phyloP scores from a whole-genome alignment of 306 rosid genomes.

The Quillaja saponaria region DNA sequence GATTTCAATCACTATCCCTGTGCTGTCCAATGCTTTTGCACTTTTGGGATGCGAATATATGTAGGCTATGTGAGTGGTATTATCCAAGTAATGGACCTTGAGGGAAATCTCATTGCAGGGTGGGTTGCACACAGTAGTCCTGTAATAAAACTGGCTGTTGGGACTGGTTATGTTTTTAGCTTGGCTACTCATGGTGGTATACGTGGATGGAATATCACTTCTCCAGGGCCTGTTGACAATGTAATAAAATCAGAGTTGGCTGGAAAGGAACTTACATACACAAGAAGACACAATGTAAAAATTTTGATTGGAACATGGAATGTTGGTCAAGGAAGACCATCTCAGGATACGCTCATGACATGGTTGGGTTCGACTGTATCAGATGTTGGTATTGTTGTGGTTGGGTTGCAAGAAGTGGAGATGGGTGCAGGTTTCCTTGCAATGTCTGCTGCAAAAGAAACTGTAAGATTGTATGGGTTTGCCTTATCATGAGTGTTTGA shows the following conservation, averaged over 20 bases:
- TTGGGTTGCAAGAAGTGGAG: constrained; percentile 98
- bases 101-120: constrained; percentile 77
- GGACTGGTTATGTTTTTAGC: constrained; percentile 67
- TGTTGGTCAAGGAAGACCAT: constrained; percentile 97
- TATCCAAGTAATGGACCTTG: constrained; percentile 80
- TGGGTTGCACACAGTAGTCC: constrained; percentile 97
- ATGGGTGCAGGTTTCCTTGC: constrained; percentile 99
- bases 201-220: constrained; percentile 88
- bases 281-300: constrained; percentile 67
- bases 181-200: constrained; percentile 96
- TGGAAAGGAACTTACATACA: constrained; percentile 58
- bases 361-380: constrained; percentile 90
- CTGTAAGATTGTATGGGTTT: constrained; percentile 52
- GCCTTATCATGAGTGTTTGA: constrained; percentile 16
- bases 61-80: constrained; percentile 89
- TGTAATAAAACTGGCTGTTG: constrained; percentile 75
- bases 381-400: constrained; percentile 93
- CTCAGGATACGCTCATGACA: constrained; percentile 71
- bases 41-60: constrained; percentile 67
- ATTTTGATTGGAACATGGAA: constrained; percentile 96
- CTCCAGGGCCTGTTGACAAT: constrained; percentile 80
- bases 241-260: constrained; percentile 75
- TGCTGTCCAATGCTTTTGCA: constrained; percentile 82
- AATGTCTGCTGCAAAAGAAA: constrained; percentile 99
- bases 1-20: constrained; percentile 75